phyloP scores from a whole-genome alignment of 495 filamentous ascomycete species.

The Talaromyces stipitatus region DNA sequence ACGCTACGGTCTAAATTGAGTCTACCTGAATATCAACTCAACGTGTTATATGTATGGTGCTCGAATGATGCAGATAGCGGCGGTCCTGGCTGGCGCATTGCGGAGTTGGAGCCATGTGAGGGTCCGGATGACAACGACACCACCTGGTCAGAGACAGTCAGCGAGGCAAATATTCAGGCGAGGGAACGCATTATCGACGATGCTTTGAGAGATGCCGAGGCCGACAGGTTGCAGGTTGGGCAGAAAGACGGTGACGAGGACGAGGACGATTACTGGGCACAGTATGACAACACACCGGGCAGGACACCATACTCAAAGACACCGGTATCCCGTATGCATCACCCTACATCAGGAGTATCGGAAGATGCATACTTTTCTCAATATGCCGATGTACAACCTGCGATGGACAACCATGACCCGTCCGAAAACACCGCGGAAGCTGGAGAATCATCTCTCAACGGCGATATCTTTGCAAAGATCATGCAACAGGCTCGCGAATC shows the following conservation, averaged over 20 bases:
- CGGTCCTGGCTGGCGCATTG: constrained; percentile 72
- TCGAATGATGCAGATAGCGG: constrained; percentile 57
- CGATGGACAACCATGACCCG: constrained; percentile 83
- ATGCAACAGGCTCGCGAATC: constrained; percentile 23
- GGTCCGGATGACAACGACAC: constrained; percentile 25
- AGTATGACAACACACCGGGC: constrained; percentile 80
- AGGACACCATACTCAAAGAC: constrained; percentile 66
- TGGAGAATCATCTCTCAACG: constrained; percentile 47
- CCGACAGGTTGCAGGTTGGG: constrained; percentile 22
- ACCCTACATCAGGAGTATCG: constrained; percentile 24
- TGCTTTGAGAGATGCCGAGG: constrained; percentile 21
- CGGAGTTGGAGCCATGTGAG: constrained; percentile 63
- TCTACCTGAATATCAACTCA: constrained; percentile 46
- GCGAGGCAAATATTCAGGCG: constrained; percentile 41
- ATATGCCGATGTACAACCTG: constrained; percentile 82
- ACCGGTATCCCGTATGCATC: constrained; percentile 40
- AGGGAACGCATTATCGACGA: constrained; percentile 32
- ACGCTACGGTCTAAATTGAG: constrained; percentile 67
- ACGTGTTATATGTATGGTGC: constrained; percentile 60
- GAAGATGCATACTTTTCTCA: constrained; percentile 65
- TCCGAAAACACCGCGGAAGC: constrained; percentile 46
- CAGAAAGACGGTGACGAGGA: constrained; percentile 63
- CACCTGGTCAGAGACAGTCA: constrained; percentile 44
- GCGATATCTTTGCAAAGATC: constrained; percentile 36
- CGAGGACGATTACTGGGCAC: constrained; percentile 90